Evolutionary conservation across 2,329 filamentous ascomycete species (phyloP).

Genomic region (Alternaria solani): DNA sequence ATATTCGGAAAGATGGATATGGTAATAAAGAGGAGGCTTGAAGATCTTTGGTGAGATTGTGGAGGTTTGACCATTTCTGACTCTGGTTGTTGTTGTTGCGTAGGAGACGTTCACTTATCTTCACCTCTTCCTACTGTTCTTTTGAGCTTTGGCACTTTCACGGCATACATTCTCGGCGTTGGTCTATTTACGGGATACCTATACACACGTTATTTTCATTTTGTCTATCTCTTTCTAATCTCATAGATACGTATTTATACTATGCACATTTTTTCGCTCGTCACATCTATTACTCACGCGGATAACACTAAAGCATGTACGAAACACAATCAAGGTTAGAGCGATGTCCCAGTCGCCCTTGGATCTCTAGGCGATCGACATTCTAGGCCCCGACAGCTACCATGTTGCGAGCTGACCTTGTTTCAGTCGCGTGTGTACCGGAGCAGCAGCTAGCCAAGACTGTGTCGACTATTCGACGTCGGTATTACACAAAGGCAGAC

Average conservation of each 20-base stretch:
- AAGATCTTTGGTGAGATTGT: not conserved
- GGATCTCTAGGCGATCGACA: not conserved
- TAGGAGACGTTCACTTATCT: not conserved
- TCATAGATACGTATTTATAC: not conserved
- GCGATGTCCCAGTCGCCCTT: not conserved
- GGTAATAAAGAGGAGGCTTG: not conserved
- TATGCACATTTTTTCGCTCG: not conserved
- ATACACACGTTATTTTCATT: conserved; percentile 1
- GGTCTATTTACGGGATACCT: not conserved
- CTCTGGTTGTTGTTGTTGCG: not conserved
- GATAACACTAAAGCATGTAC: not conserved
- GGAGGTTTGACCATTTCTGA: not conserved
- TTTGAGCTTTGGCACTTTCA: not conserved
- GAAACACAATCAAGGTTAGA: too few species aligned
- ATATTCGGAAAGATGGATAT: not conserved
- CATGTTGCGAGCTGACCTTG: too few species aligned
- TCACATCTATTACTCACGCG: not conserved
- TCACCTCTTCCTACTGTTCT: not conserved
- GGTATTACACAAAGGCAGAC: not conserved
- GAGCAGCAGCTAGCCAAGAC: not conserved
- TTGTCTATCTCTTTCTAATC: not conserved
- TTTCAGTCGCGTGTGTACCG: not conserved
- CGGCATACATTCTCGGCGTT: conserved; percentile 3
- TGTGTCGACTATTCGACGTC: not conserved
- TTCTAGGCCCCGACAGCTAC: not conserved